Evolutionary conservation across 2,329 filamentous ascomycete species (phyloP).

Genomic region (Blastomyces gilchristii): DNA sequence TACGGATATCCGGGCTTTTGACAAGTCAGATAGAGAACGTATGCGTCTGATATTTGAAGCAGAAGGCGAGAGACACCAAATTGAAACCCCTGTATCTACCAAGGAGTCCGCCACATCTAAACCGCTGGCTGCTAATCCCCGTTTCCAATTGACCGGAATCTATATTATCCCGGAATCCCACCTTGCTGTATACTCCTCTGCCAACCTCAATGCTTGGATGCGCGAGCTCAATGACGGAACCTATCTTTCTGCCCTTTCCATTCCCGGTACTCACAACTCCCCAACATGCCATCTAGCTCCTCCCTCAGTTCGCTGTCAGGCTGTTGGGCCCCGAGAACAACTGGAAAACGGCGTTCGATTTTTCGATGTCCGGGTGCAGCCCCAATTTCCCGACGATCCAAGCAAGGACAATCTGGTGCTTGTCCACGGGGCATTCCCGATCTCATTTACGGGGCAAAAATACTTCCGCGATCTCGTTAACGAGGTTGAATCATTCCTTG

Average conservation of each 20-base stretch:
- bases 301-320: constrained; percentile 88
- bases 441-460: constrained; percentile 71
- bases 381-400: constrained; percentile 46
- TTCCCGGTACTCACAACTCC: constrained; percentile 93
- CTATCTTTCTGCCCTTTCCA: constrained; percentile 69
- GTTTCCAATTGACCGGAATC: constrained; percentile 52
- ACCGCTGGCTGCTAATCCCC: constrained; percentile 44
- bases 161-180: constrained; percentile 49
- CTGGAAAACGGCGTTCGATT: constrained; percentile 86
- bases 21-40: constrained; percentile 51
- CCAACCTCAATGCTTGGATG: constrained; percentile 72
- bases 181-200: constrained; percentile 58
- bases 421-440: constrained; percentile 82
- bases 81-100: constrained; percentile 58
- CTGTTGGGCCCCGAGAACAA: constrained; percentile 64
- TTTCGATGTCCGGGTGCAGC: constrained; percentile 79
- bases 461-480: constrained; percentile 65
- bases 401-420: constrained; percentile 61
- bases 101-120: constrained; percentile 52
- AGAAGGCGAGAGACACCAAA: constrained; percentile 54
- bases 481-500: constrained; percentile 64
- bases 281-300: constrained; percentile 75
- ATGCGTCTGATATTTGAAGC: constrained; percentile 64
- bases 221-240: constrained; percentile 57
- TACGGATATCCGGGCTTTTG: constrained; percentile 52